Percentiles rank a stretch among this genome's conserved stretches.
phyloP scores from a whole-genome alignment of 352 stramenopile genomes.

The Thalassiosira oceanica region DNA sequence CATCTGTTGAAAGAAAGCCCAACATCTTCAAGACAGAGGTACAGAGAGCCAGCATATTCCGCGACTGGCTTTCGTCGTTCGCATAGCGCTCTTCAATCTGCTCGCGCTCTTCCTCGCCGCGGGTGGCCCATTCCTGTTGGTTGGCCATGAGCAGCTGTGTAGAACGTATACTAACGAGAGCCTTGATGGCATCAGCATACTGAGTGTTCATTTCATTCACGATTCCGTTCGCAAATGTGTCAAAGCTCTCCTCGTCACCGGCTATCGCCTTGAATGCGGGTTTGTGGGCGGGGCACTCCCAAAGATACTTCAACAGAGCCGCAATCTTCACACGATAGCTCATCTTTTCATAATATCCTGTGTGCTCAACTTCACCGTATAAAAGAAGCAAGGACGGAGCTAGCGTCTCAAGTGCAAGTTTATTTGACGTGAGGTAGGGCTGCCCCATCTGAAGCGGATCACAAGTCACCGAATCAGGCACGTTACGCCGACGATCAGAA shows the following conservation, averaged over 20 bases:
- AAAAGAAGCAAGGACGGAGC: slow-evolving; percentile 94
- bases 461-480: slow-evolving; percentile 61
- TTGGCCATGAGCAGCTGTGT: slow-evolving; percentile 88
- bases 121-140: slow-evolving; percentile 67
- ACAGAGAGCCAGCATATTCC: slow-evolving; percentile 90
- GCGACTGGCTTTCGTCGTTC: slow-evolving; percentile 90
- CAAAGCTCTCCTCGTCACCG: slow-evolving; percentile 89
- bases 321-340: slow-evolving; percentile 94
- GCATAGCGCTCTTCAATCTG: slow-evolving; percentile 76
- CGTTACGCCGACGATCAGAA: slow-evolving; percentile 78
- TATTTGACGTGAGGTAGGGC: slow-evolving; percentile 74
- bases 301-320: slow-evolving; percentile 95
- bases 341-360: slow-evolving; percentile 97
- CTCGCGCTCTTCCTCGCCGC: slow-evolving; percentile 80
- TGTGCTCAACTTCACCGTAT: slow-evolving; percentile 98
- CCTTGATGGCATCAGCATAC: slow-evolving; percentile 94
- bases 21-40: slow-evolving; percentile 99
- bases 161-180: slow-evolving; percentile 91
- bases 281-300: slow-evolving; percentile 92
- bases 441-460: slow-evolving; percentile 64
- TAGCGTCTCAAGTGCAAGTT: slow-evolving; percentile 77
- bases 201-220: slow-evolving; percentile 99
- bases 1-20: slow-evolving; percentile 93
- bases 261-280: slow-evolving; percentile 91
- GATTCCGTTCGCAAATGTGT: slow-evolving; percentile 98